phyloP scores from a whole-genome alignment of 2,329 filamentous ascomycete genomes.

The Helicocarpus griseus region DNA sequence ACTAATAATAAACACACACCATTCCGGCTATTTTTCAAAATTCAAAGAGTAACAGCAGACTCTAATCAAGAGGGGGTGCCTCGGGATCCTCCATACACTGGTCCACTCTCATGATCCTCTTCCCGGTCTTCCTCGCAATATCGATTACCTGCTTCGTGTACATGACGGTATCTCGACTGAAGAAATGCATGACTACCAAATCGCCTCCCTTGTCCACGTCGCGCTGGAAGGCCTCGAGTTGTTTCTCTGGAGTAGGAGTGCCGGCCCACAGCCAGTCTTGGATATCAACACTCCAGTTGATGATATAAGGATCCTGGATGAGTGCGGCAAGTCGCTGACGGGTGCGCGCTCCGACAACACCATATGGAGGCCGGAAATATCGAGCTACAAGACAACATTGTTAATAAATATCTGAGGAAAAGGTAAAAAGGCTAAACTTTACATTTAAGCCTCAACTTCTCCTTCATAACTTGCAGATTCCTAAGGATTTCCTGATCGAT shows the following conservation, averaged over 20 bases:
- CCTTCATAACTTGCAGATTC: constrained; percentile 23
- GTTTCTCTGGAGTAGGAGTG: constrained; percentile 53
- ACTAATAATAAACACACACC: no score
- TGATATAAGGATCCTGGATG: constrained; percentile 46
- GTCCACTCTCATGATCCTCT: constrained; percentile 57
- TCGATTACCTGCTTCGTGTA: constrained; percentile 57
- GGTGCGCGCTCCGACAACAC: constrained; percentile 57
- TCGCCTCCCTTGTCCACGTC: constrained; percentile 54
- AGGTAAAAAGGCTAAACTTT: constrained; percentile 7
- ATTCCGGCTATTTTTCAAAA: not conserved
- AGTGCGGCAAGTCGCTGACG: constrained; percentile 50
- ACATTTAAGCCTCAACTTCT: constrained; percentile 27
- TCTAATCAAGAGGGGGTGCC: constrained; percentile 34
- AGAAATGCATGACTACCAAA: constrained; percentile 60
- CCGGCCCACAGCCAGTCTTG: constrained; percentile 62
- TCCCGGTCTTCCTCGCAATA: constrained; percentile 53
- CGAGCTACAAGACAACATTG: constrained; percentile 21
- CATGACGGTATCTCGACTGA: constrained; percentile 53
- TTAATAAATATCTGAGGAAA: constrained; percentile 3
- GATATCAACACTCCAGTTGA: constrained; percentile 61
- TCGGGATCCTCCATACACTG: constrained; percentile 56
- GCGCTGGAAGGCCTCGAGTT: constrained; percentile 55
- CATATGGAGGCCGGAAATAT: constrained; percentile 63
- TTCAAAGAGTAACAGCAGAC: not conserved
- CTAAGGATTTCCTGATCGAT: constrained; percentile 31